Percentiles rank a stretch among this genome's conserved stretches.
Evolutionary conservation across 2,329 filamentous ascomycete genomes (phyloP).

Genomic region (Coniochaeta sp.): DNA sequence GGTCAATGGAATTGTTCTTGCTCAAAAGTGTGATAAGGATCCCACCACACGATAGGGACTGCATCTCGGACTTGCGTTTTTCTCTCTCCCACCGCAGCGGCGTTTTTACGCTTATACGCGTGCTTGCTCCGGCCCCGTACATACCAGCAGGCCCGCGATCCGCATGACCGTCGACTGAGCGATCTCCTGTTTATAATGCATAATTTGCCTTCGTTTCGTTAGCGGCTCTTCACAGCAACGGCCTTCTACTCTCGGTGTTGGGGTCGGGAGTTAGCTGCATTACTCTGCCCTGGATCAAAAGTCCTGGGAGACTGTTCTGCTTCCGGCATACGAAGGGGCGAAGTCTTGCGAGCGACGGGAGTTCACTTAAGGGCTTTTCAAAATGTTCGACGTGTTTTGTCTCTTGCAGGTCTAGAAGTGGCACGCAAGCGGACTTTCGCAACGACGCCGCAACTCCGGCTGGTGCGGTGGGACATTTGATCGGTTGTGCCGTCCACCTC

Average conservation of each 20-base stretch:
- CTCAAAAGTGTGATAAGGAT: not conserved
- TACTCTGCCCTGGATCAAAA: not conserved
- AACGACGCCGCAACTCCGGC: not conserved
- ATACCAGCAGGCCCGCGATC: not conserved
- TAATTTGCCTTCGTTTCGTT: not conserved
- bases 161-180: not conserved
- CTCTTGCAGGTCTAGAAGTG: not conserved
- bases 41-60: constrained; percentile 1
- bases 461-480: not conserved
- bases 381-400: not conserved
- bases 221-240: not conserved
- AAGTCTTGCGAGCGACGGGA: not conserved
- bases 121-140: not conserved
- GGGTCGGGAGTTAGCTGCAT: not conserved
- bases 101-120: not conserved
- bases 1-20: not conserved
- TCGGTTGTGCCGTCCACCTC: not conserved
- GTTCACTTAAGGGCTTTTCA: not conserved
- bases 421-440: not conserved
- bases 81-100: not conserved
- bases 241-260: not conserved
- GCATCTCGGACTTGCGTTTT: not conserved
- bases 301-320: not conserved
- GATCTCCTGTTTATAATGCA: constrained; percentile 3
- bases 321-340: not conserved